phyloP scores from a whole-genome alignment of 2,329 filamentous ascomycete species.

The Cladobotryum protrusum region DNA sequence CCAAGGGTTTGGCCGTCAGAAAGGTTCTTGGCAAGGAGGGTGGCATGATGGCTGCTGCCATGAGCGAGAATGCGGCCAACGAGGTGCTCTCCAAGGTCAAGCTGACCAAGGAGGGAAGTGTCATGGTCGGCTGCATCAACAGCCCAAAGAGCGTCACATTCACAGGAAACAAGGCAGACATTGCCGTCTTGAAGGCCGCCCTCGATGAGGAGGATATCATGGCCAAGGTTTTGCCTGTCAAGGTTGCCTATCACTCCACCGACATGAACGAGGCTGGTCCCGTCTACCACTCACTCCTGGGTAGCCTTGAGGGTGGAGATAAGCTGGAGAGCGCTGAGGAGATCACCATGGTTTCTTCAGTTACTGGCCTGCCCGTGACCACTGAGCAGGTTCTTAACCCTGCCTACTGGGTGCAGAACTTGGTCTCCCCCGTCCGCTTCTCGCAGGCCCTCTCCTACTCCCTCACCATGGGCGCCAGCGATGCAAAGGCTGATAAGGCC shows the following conservation, averaged over 20 bases:
- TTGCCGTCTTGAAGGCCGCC: constrained; percentile 17
- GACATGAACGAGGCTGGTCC: not conserved
- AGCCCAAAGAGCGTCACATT: constrained; percentile 22
- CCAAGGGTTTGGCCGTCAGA: not conserved
- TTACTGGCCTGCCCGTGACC: too few species aligned
- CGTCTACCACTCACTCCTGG: not conserved
- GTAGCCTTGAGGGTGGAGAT: too few species aligned
- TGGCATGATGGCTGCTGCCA: constrained; percentile 3
- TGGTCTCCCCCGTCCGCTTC: too few species aligned
- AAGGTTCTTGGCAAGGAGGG: not conserved
- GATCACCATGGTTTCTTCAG: too few species aligned
- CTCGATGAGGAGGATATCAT: constrained; percentile 19
- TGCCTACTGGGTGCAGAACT: too few species aligned
- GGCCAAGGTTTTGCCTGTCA: constrained; percentile 19
- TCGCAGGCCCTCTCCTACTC: too few species aligned
- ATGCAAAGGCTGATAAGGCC: too few species aligned
- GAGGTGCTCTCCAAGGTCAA: not conserved
- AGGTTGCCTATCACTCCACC: constrained; percentile 22
- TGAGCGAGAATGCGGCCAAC: not conserved
- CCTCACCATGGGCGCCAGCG: too few species aligned
- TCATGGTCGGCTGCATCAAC: constrained; percentile 29
- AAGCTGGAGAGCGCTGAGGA: too few species aligned
- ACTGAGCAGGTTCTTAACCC: too few species aligned
- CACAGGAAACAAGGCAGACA: constrained; percentile 21
- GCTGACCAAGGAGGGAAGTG: constrained; percentile 14